Conservation (phyloP, 148 eudicot species). For the Heliosperma pusillum region DNA sequence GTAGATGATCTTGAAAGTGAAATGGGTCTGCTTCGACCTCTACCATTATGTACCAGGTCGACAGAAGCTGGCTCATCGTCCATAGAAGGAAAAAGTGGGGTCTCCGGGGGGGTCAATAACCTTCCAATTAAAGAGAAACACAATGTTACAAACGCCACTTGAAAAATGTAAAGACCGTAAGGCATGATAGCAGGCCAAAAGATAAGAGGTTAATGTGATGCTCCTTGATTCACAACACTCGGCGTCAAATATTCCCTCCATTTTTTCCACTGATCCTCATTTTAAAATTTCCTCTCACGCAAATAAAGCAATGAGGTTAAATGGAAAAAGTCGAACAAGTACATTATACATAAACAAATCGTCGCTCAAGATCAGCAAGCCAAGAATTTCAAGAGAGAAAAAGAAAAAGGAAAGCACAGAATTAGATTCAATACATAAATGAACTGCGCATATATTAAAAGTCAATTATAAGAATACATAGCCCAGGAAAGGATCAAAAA, state of each 20-base stretch:
- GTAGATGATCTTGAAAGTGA: conserved; percentile 87
- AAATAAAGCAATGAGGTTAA: too few relatives aligned
- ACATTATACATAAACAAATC: background rate
- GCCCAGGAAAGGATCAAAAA: background rate
- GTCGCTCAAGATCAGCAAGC: background rate
- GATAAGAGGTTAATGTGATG: background rate
- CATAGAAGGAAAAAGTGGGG: conserved; percentile 86
- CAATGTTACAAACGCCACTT: conserved; percentile 16
- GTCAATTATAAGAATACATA: background rate
- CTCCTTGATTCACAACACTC: background rate
- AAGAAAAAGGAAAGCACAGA: background rate
- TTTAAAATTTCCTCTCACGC: too few relatives aligned
- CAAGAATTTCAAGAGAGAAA: conserved; percentile 4
- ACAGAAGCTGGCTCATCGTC: conserved; percentile 72
- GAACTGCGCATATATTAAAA: background rate
- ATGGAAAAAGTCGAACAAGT: too few relatives aligned
- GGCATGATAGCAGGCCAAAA: background rate
- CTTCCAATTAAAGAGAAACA: conserved; percentile 36
- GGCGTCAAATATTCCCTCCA: background rate
- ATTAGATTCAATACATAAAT: background rate
- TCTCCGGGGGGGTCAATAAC: conserved; percentile 95
- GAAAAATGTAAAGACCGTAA: background rate
- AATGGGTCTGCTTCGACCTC: conserved; percentile 77
- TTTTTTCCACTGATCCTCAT: too few relatives aligned
- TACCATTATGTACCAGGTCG: conserved; percentile 59